Evolutionary conservation across 257 asterid genomes (phyloP).

Genomic region (Thymus mandschuricus): DNA sequence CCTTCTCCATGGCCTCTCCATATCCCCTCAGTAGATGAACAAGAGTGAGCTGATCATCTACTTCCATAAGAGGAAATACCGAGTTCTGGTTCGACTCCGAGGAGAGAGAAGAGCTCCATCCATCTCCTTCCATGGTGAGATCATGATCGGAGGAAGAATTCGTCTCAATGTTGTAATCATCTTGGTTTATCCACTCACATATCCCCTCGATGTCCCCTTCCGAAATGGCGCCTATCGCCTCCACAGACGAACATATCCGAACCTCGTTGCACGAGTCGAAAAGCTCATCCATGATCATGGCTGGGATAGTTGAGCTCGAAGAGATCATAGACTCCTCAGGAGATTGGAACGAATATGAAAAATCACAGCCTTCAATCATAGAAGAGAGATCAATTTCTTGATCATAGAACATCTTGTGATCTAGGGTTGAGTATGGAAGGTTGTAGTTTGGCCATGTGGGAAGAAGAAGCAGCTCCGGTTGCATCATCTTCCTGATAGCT

Average conservation of each 20-base stretch:
- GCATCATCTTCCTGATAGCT: constrained; percentile 45
- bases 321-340: constrained; percentile 48
- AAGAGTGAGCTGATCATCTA: constrained; percentile 43
- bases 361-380: constrained; percentile 24
- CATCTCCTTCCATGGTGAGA: constrained; percentile 36
- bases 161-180: constrained; percentile 21
- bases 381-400: constrained; percentile 38
- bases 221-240: constrained; percentile 26
- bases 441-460: constrained; percentile 48
- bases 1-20: constrained; percentile 63
- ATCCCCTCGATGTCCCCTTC: constrained; percentile 32
- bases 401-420: constrained; percentile 32
- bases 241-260: constrained; percentile 34
- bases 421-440: constrained; percentile 33
- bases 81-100: constrained; percentile 36
- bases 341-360: constrained; percentile 46
- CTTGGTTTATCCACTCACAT: constrained; percentile 51
- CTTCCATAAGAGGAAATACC: constrained; percentile 30
- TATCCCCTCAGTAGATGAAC: constrained; percentile 61
- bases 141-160: constrained; percentile 32
- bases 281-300: constrained; percentile 46
- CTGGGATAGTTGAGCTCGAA: constrained; percentile 43
- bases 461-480: constrained; percentile 41
- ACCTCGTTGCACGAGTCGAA: constrained; percentile 35
- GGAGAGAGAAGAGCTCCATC: constrained; percentile 44